Evolutionary conservation across 176 grass and related monocot species (phyloP).

Genomic region (Oryza longistaminata): DNA sequence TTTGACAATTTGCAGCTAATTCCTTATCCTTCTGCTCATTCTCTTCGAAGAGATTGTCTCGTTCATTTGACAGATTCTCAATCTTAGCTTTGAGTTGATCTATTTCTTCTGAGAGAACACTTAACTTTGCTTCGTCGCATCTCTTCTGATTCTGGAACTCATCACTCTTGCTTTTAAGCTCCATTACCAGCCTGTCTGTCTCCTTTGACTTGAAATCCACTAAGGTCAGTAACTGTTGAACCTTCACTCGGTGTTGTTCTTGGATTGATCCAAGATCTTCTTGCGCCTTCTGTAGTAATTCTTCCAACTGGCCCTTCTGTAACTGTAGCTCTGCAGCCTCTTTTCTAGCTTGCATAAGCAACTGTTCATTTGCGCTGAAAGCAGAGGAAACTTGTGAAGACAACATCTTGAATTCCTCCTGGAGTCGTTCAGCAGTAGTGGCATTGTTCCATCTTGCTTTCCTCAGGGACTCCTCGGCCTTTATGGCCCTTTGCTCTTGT

Average conservation of each 20-base stretch:
- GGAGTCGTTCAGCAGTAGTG: conserved; percentile 61
- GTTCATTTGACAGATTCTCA: conserved; percentile 58
- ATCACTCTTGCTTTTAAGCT: conserved; percentile 66
- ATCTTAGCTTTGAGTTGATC: conserved; percentile 53
- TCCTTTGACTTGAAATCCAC: conserved; percentile 88
- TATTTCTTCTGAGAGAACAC: conserved; percentile 62
- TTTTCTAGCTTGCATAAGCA: conserved; percentile 68
- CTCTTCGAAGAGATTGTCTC: conserved; percentile 46
- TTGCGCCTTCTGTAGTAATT: conserved; percentile 62
- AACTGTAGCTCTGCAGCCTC: conserved; percentile 69
- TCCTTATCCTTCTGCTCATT: conserved; percentile 56
- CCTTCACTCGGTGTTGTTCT: conserved; percentile 58
- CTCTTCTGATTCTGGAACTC: conserved; percentile 71
- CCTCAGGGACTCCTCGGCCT: conserved; percentile 75
- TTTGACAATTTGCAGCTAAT: conserved; percentile 49
- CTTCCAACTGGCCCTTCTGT: conserved; percentile 75
- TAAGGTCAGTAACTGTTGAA: conserved; percentile 74
- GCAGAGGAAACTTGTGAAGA: conserved; percentile 79
- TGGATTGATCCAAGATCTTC: conserved; percentile 58
- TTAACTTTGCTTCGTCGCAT: conserved; percentile 55
- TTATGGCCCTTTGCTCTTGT: conserved; percentile 80
- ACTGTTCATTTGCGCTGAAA: conserved; percentile 66
- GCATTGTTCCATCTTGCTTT: conserved; percentile 71
- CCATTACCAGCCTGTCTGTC: conserved; percentile 55
- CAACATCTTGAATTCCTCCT: conserved; percentile 71